Base-by-base conservation (phyloP, 495 filamentous ascomycete genomes). In the Podospora australis region DNA sequence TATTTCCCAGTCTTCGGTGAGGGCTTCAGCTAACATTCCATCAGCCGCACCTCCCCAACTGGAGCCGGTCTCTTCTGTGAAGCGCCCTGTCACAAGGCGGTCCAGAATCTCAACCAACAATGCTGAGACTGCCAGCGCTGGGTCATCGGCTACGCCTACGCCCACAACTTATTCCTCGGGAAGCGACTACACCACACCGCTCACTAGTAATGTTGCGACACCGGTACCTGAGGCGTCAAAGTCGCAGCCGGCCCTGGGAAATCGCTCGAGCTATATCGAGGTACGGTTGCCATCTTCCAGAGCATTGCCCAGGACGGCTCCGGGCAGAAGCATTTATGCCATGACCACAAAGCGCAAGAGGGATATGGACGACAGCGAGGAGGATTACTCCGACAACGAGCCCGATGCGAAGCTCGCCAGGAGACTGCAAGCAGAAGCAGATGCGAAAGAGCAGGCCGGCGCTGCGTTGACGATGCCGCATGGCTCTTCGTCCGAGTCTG, bases 121-220 rank as follows among this genome's bases (percentile, higher is more conserved):
- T n/a, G 21, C 14, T 28, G 24, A n/a, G n/a, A 24, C 42, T 30
- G 50, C 41, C 14, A 44, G 35, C 42, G 28, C 51, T 16, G 39
- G 48, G 14, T 51, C 59, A 10, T 74, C 74, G 7, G 64, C 69
- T 0, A 58, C 58, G 1, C 53, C 64, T 6, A 75, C 74, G 5
- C 62, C 65, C 0, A 49, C 58, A 32, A 59, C 70, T 11, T 62
- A 50, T 16, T 58, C 55, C 3, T 76, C 75, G 1, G 79, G 73
- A 6, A 80, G 74, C 42, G 82, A 79, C 22, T 82, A 78, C 55
- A 81, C 80, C 34, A 95, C 89, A 4, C 87, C 88, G 7, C 82
- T 79, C 17, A 95, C 88, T 10, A 92, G 87, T 60, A 74, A 79
- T 50, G 68, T 72, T 22, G 75, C 73, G 4, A 86, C 85, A 7